phyloP scores from a whole-genome alignment of 2,329 filamentous ascomycete genomes.

The Botrytis pseudocinerea region DNA sequence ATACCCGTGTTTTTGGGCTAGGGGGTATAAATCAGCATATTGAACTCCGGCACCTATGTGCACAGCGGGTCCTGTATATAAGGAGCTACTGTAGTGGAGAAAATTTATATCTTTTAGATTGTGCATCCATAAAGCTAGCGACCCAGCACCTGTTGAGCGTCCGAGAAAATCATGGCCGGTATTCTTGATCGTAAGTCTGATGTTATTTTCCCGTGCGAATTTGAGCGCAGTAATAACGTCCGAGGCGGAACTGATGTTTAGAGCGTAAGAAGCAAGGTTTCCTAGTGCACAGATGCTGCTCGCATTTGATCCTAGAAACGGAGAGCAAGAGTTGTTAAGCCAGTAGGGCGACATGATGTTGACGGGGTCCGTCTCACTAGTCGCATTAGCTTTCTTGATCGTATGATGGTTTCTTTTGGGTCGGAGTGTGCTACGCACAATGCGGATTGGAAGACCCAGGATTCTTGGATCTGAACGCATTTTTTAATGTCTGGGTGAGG shows the following conservation, averaged over 20 bases:
- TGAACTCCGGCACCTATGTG: constrained; percentile 23
- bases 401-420: not conserved
- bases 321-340: constrained; percentile 37
- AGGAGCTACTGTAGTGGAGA: constrained; percentile 34
- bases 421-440: not conserved
- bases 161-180: constrained; percentile 50
- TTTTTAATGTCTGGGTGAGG: constrained; percentile 2
- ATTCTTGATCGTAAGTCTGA: constrained; percentile 44
- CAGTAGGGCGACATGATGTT: constrained; percentile 45
- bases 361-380: constrained; percentile 40
- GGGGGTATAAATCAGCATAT: not conserved
- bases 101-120: constrained; percentile 45
- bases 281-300: constrained; percentile 40
- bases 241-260: constrained; percentile 27
- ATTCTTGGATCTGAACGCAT: constrained; percentile 18
- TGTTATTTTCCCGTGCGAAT: constrained; percentile 40
- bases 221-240: constrained; percentile 29
- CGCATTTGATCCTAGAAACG: constrained; percentile 38
- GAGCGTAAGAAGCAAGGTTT: constrained; percentile 25
- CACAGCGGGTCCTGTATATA: constrained; percentile 14
- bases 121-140: constrained; percentile 50
- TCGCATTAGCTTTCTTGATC: not conserved
- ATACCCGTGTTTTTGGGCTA: constrained; percentile 9
- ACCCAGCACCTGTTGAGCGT: constrained; percentile 48
- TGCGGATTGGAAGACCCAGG: not conserved